Evolutionary conservation across 371 early-diverging fungal genomes (phyloP).

Genomic region (Mortierella sp.): DNA sequence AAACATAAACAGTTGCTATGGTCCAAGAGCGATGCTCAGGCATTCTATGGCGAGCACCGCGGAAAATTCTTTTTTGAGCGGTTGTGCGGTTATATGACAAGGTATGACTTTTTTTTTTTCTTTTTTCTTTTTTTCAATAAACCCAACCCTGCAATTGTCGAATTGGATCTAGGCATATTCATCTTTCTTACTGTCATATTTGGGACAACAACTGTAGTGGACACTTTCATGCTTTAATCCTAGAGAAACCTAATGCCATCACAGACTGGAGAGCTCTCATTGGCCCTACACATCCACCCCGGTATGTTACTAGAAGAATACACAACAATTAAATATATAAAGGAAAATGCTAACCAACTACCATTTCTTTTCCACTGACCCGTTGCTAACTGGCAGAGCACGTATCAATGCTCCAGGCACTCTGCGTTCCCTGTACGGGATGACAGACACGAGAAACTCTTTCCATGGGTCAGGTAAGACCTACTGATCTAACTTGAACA

Average conservation of each 20-base stretch:
- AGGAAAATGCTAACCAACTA: neutral
- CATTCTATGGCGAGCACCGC: slow-evolving; percentile 76
- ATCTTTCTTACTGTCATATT: neutral
- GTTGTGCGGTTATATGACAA: slow-evolving; percentile 79
- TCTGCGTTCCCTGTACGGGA: slow-evolving; percentile 78
- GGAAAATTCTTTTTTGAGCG: slow-evolving; percentile 77
- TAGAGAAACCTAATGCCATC: slow-evolving; percentile 73
- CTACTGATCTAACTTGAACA: too few species aligned
- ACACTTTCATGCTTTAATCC: slow-evolving; percentile 69
- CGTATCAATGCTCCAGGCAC: slow-evolving; percentile 69
- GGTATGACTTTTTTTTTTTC: slow-evolving; percentile 53
- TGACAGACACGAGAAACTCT: slow-evolving; percentile 88
- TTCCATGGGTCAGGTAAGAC: slow-evolving; percentile 81
- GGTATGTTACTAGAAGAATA: slow-evolving; percentile 55
- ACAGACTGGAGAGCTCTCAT: slow-evolving; percentile 72
- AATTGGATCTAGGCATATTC: neutral
- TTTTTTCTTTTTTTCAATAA: neutral
- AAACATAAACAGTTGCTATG: slow-evolving; percentile 65
- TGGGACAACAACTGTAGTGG: slow-evolving; percentile 57
- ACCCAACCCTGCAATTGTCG: neutral
- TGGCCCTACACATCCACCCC: slow-evolving; percentile 76
- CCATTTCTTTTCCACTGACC: neutral
- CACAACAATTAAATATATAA: neutral
- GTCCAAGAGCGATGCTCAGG: slow-evolving; percentile 71
- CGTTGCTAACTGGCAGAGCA: slow-evolving; percentile 60